Percentiles rank a stretch among this genome's conserved stretches.
These are phyloP conservation scores for Uromyces viciae-fabae DNA, from an alignment of 1,284 basidiomycete genomes.

Conservation along the genomic window DNA sequence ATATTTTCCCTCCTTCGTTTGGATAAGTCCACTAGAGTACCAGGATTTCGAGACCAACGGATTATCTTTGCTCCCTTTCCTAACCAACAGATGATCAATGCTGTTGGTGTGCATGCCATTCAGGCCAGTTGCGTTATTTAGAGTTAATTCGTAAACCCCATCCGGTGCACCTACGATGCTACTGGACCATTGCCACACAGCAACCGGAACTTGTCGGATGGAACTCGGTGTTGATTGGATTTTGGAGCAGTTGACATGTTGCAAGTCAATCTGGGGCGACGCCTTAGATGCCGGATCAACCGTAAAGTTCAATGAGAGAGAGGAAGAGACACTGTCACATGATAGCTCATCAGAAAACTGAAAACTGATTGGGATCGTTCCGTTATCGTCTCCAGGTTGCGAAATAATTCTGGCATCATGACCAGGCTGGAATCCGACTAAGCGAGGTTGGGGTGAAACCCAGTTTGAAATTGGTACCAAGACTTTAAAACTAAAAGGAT, in stretches of 20 bases:
- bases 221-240: constrained; percentile 59
- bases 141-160: constrained; percentile 69
- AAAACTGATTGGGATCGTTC: constrained; percentile 66
- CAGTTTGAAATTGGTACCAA: constrained; percentile 68
- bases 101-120: constrained; percentile 61
- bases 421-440: constrained; percentile 75
- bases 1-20: constrained; percentile 62
- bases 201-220: constrained; percentile 56
- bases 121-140: constrained; percentile 62
- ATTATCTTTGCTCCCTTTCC: constrained; percentile 71
- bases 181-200: constrained; percentile 66
- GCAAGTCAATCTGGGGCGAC: constrained; percentile 61
- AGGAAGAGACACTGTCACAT: constrained; percentile 65
- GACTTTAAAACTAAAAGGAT: constrained; percentile 73
- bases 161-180: constrained; percentile 70
- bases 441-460: constrained; percentile 65
- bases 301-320: constrained; percentile 61
- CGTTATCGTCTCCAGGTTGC: constrained; percentile 61
- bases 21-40: constrained; percentile 67
- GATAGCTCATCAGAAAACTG: constrained; percentile 74
- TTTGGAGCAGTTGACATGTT: constrained; percentile 62
- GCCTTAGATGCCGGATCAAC: constrained; percentile 23
- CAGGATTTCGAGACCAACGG: constrained; percentile 73
- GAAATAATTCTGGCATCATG: constrained; percentile 71
- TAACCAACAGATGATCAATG: constrained; percentile 69